phyloP scores from a whole-genome alignment of 2,329 filamentous ascomycete species.

The Aspergillus fijiensis region DNA sequence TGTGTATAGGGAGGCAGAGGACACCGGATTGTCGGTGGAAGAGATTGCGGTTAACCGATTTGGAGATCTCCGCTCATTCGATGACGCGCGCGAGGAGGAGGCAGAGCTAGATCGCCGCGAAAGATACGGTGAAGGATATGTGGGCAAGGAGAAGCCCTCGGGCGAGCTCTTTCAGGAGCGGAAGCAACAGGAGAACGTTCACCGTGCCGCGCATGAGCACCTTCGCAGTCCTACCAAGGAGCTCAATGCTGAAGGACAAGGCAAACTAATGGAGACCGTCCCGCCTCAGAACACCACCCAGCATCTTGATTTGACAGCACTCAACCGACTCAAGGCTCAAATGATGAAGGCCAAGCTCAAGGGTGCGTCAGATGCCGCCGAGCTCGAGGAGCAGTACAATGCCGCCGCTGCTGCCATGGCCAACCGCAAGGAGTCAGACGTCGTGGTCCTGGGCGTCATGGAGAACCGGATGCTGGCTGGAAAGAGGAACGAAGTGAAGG shows the following conservation, averaged over 20 bases:
- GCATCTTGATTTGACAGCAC: constrained; percentile 68
- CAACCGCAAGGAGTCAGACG: constrained; percentile 59
- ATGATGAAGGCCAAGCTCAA: constrained; percentile 94
- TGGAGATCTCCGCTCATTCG: constrained; percentile 78
- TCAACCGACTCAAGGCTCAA: constrained; percentile 88
- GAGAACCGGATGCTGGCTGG: constrained; percentile 85
- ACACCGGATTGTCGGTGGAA: constrained; percentile 70
- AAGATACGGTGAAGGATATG: constrained; percentile 80
- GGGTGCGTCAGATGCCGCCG: constrained; percentile 69
- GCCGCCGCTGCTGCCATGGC: constrained; percentile 65
- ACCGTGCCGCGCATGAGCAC: constrained; percentile 33
- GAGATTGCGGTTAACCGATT: constrained; percentile 81
- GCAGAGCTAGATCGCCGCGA: constrained; percentile 81
- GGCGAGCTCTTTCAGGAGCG: constrained; percentile 83
- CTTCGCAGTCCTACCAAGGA: constrained; percentile 37
- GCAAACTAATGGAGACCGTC: constrained; percentile 58
- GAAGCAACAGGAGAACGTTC: constrained; percentile 58
- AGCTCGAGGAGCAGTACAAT: constrained; percentile 82
- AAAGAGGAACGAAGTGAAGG: constrained; percentile 71
- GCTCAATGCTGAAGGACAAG: constrained; percentile 50
- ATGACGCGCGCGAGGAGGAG: constrained; percentile 89
- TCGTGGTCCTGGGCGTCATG: constrained; percentile 82
- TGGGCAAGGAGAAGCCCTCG: constrained; percentile 80
- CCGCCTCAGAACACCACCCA: constrained; percentile 50
- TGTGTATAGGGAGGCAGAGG: constrained; percentile 76